These are phyloP conservation scores for Suillus paluster DNA, from an alignment of 768 basidiomycete species.

Conservation along the genomic window DNA sequence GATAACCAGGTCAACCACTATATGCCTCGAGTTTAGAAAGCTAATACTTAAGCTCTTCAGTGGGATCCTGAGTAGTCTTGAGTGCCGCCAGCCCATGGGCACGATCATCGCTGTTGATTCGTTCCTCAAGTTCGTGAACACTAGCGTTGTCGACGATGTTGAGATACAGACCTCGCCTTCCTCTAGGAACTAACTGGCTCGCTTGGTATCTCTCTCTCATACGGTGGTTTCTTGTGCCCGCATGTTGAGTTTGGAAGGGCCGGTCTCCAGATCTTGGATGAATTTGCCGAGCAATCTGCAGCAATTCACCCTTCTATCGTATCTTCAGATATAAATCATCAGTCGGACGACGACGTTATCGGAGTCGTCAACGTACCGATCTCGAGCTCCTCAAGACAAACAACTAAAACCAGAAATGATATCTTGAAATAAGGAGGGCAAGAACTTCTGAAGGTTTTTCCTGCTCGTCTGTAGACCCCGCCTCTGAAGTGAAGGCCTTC, in stretches of 20 bases:
- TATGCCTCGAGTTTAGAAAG: conserved; percentile 77
- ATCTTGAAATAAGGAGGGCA: conserved; percentile 70
- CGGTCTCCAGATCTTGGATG: conserved; percentile 48
- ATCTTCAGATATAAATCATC: conserved; percentile 38
- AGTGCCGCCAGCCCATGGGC: conserved; percentile 72
- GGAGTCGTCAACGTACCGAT: conserved; percentile 46
- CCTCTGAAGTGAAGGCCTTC: conserved; percentile 21
- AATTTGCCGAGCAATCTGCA: conserved; percentile 46
- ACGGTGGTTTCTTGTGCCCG: too few species aligned
- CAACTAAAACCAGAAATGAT: conserved; percentile 55
- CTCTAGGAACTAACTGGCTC: conserved; percentile 29
- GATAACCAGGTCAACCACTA: conserved; percentile 2
- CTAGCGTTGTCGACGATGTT: conserved; percentile 52
- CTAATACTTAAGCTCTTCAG: conserved; percentile 83
- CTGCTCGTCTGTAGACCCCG: conserved; percentile 27
- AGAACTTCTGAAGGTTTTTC: conserved; percentile 73
- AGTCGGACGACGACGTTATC: conserved; percentile 7
- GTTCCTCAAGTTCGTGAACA: conserved; percentile 76
- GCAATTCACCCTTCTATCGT: conserved; percentile 43
- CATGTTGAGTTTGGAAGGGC: conserved; percentile 41
- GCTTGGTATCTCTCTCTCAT: too few species aligned
- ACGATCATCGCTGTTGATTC: conserved; percentile 80
- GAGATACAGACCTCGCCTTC: conserved; percentile 58
- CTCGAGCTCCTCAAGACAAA: conserved; percentile 61
- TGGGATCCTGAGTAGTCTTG: conserved; percentile 83